phyloP scores from a whole-genome alignment of 106 monocot genomes.

The Dioscorea alata region DNA sequence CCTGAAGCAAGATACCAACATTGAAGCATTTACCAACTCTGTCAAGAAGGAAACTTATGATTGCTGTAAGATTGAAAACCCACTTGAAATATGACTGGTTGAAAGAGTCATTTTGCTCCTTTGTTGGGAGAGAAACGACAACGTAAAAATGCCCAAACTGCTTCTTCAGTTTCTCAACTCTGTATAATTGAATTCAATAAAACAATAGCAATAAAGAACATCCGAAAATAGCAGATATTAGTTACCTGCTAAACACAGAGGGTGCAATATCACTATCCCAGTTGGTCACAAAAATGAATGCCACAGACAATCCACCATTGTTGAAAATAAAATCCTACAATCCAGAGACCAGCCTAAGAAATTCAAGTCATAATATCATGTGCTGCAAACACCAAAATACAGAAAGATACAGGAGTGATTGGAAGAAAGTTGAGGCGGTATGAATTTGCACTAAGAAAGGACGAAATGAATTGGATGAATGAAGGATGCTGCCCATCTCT shows the following conservation, averaged over 20 bases:
- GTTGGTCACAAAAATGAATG: constrained; percentile 72
- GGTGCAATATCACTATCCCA: constrained; percentile 52
- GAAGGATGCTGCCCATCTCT: constrained; percentile 72
- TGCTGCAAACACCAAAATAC: not conserved
- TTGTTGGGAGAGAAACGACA: constrained; percentile 66
- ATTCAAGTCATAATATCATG: not conserved
- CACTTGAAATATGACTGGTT: constrained; percentile 73
- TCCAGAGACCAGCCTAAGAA: not conserved
- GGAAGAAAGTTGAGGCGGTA: constrained; percentile 90
- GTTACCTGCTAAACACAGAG: constrained; percentile 59
- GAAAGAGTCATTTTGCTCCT: constrained; percentile 87
- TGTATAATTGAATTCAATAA: constrained; percentile 16
- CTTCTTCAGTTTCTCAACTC: constrained; percentile 66
- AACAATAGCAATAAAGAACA: not conserved
- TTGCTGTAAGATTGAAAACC: not conserved
- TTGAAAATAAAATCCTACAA: constrained; percentile 96
- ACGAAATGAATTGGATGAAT: constrained; percentile 70
- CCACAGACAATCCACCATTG: constrained; percentile 82
- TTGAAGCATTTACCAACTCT: not conserved
- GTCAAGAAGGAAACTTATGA: not conserved
- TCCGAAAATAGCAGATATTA: not conserved
- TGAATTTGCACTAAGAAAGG: constrained; percentile 69
- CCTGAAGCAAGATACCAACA: constrained; percentile 14
- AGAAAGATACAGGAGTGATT: constrained; percentile 61
- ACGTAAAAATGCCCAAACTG: constrained; percentile 83